phyloP scores from a whole-genome alignment of 2,329 filamentous ascomycete genomes.

The Pseudogymnoascus sp. region DNA sequence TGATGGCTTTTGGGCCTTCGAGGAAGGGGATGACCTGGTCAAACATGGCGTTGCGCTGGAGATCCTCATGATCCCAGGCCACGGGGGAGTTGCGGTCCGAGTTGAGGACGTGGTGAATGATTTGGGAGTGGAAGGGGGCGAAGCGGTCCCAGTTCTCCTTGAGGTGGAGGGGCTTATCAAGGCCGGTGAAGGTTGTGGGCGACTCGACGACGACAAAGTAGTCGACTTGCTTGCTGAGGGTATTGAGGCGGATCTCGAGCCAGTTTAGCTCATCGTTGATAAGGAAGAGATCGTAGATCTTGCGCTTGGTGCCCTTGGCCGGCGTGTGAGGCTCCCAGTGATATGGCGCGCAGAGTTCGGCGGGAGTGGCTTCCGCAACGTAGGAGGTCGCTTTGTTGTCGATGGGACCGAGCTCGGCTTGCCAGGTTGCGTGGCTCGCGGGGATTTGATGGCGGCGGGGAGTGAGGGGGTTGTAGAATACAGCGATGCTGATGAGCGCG shows the following conservation, averaged over 20 bases:
- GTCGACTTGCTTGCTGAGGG: constrained; percentile 26
- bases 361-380: not conserved
- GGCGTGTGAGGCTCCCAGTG: not conserved
- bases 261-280: constrained; percentile 55
- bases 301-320: constrained; percentile 24
- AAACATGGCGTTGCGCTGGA: constrained; percentile 33
- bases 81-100: constrained; percentile 20
- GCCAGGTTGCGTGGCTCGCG: not conserved
- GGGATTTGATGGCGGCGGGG: not conserved
- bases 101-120: constrained; percentile 33
- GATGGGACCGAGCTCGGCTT: not conserved
- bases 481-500: not conserved
- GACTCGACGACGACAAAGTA: constrained; percentile 38
- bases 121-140: constrained; percentile 30
- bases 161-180: constrained; percentile 31
- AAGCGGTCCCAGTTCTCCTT: constrained; percentile 31
- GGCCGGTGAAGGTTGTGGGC: constrained; percentile 30
- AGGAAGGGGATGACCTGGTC: constrained; percentile 40
- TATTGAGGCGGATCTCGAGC: constrained; percentile 48
- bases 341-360: not conserved
- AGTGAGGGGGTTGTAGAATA: not conserved
- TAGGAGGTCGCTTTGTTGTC: not conserved
- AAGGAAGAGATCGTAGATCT: constrained; percentile 53
- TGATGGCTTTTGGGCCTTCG: constrained; percentile 33
- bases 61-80: constrained; percentile 32